Conservation (phyloP, 2,329 filamentous ascomycete genomes). For the Pseudohalonectria lignicola region DNA sequence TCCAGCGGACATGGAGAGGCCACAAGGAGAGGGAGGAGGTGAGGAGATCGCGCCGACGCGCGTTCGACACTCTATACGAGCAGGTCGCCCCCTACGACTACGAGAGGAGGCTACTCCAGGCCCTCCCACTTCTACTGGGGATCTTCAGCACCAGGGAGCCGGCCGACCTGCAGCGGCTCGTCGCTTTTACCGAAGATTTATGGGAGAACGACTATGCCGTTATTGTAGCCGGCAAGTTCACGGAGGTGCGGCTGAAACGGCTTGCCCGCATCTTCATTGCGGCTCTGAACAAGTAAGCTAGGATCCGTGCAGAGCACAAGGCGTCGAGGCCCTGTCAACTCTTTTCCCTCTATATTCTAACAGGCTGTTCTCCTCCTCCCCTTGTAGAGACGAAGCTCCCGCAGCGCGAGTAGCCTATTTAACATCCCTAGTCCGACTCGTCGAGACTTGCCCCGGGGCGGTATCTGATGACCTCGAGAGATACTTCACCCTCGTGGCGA, state of each 20-base stretch:
- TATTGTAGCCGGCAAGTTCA: conserved; percentile 20
- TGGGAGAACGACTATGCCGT: conserved; percentile 19
- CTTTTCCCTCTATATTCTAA: too few species aligned
- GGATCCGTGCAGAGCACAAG: too few species aligned
- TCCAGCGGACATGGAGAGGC: conserved; percentile 80
- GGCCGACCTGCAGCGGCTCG: conserved; percentile 38
- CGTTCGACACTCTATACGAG: conserved; percentile 52
- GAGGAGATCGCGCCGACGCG: conserved; percentile 42
- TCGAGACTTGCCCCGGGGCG: conserved; percentile 7
- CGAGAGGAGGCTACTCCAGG: conserved; percentile 25
- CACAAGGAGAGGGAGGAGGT: conserved; percentile 50
- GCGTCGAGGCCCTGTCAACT: too few species aligned
- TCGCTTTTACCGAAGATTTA: conserved; percentile 32
- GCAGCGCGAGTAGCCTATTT: too few species aligned
- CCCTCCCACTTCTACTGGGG: conserved; percentile 35
- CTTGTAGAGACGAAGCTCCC: too few species aligned
- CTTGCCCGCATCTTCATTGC: conserved; percentile 25
- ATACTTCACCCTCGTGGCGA: conserved; percentile 10
- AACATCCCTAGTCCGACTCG: conserved; percentile 7
- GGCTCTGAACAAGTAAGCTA: conserved; percentile 17
- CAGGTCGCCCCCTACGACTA: too few species aligned
- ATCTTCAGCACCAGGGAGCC: conserved; percentile 32
- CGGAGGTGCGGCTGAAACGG: conserved; percentile 17
- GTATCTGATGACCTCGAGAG: conserved; percentile 8
- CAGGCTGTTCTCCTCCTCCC: too few species aligned